Conservation (phyloP, 768 basidiomycete genomes). For the Lyophyllum atratum region DNA sequence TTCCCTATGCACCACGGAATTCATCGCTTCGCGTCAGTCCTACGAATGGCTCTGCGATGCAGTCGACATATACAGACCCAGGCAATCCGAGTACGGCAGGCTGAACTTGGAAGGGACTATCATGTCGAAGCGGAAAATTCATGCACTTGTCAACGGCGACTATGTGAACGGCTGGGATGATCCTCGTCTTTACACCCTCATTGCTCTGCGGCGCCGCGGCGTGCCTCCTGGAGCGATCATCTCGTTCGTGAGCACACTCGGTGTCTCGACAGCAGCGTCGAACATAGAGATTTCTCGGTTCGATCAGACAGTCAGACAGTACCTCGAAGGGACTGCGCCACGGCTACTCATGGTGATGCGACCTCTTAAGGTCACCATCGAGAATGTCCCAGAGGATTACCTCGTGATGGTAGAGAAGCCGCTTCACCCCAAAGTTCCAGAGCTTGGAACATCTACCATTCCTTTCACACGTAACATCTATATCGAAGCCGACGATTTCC, state of each 20-base stretch:
- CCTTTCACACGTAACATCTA: slow-evolving; percentile 89
- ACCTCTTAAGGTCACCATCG: slow-evolving; percentile 89
- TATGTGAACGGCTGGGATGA: slow-evolving; percentile 96
- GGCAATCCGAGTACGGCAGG: slow-evolving; percentile 95
- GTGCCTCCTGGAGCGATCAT: slow-evolving; percentile 96
- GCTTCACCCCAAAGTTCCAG: slow-evolving; percentile 90
- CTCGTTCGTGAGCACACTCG: slow-evolving; percentile 91
- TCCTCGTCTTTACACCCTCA: slow-evolving; percentile 94
- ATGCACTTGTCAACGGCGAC: slow-evolving; percentile 80
- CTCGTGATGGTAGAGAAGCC: slow-evolving; percentile 84
- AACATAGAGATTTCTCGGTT: slow-evolving; percentile 89
- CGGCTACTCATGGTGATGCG: slow-evolving; percentile 89
- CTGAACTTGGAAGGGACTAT: slow-evolving; percentile 92
- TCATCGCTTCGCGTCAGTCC: slow-evolving; percentile 92
- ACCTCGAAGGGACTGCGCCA: slow-evolving; percentile 86
- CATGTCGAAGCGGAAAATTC: slow-evolving; percentile 95
- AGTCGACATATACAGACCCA: slow-evolving; percentile 95
- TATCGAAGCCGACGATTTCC: slow-evolving; percentile 94
- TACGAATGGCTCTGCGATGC: slow-evolving; percentile 99
- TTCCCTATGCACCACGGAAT: slow-evolving; percentile 95
- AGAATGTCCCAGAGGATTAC: slow-evolving; percentile 89
- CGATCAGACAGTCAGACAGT: slow-evolving; percentile 85
- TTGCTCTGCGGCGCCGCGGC: slow-evolving; percentile 92
- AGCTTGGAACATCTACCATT: slow-evolving; percentile 77
- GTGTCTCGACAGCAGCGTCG: slow-evolving; percentile 83